These are phyloP conservation scores for Apiotrichum laibachii DNA, from an alignment of 1,284 basidiomycete species.

Conservation along the genomic window DNA sequence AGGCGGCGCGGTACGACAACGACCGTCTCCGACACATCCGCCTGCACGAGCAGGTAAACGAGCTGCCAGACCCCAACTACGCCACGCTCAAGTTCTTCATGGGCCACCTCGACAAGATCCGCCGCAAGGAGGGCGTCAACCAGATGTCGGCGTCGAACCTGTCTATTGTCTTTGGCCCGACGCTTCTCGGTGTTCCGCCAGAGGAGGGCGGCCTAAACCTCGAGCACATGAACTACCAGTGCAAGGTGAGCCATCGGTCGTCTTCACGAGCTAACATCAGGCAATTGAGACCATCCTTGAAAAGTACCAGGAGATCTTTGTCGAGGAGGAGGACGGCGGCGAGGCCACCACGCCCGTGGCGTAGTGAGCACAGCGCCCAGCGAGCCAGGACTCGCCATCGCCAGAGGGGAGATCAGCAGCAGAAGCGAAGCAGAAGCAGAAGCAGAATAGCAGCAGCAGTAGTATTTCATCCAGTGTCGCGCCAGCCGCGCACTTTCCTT, in stretches of 20 bases:
- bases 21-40: slow-evolving; percentile 90
- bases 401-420: no score
- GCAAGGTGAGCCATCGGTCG: slow-evolving; percentile 55
- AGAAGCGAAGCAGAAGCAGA: no score
- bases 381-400: no score
- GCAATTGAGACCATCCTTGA: slow-evolving; percentile 82
- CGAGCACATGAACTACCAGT: slow-evolving; percentile 64
- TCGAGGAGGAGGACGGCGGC: slow-evolving; percentile 59
- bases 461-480: no score
- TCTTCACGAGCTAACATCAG: slow-evolving; percentile 47
- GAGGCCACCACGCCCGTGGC: neutral
- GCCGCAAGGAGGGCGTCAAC: slow-evolving; percentile 71
- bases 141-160: slow-evolving; percentile 93
- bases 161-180: slow-evolving; percentile 96
- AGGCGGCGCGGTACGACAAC: slow-evolving; percentile 92
- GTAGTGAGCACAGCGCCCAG: no score
- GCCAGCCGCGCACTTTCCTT: no score
- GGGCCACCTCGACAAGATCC: slow-evolving; percentile 87
- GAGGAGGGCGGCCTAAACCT: slow-evolving; percentile 54
- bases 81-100: slow-evolving; percentile 94
- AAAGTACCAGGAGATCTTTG: slow-evolving; percentile 81
- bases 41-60: slow-evolving; percentile 94
- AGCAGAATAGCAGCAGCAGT: no score
- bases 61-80: slow-evolving; percentile 96
- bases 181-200: slow-evolving; percentile 69